These are phyloP conservation scores for Trifolium repens DNA, from an alignment of 306 rosid species.

Conservation along the genomic window DNA sequence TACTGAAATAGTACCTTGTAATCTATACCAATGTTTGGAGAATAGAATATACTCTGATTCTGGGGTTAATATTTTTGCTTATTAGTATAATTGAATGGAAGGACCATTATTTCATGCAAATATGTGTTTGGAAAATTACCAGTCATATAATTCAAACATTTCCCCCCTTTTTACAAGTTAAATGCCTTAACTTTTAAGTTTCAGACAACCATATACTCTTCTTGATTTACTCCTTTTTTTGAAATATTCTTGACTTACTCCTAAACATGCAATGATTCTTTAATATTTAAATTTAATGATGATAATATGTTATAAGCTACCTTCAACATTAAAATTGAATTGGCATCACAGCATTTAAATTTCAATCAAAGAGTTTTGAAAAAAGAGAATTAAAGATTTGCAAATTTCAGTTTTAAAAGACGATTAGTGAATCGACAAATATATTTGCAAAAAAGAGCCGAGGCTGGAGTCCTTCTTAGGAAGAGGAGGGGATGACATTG, in stretches of 20 bases:
- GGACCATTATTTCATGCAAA: background rate
- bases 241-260: background rate
- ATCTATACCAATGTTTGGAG: slow-evolving; percentile 35
- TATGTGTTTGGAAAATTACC: background rate
- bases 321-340: too few relatives aligned
- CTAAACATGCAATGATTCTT: background rate
- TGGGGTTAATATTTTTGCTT: slow-evolving; percentile 36
- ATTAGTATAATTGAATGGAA: slow-evolving; percentile 11
- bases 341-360: too few relatives aligned
- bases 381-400: too few relatives aligned
- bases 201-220: background rate
- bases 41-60: slow-evolving; percentile 34
- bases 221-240: background rate
- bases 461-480: too few relatives aligned
- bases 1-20: slow-evolving; percentile 40
- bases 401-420: too few relatives aligned
- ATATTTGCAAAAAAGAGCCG: too few relatives aligned
- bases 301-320: too few relatives aligned
- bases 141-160: background rate
- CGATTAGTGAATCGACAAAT: too few relatives aligned
- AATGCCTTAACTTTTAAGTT: background rate
- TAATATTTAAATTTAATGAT: too few relatives aligned
- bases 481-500: too few relatives aligned
- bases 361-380: too few relatives aligned
- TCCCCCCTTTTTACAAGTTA: background rate